Evolutionary conservation across 2,329 filamentous ascomycete species (phyloP), one percentile per base, ranked within the genome.

Genomic region (Colletotrichum sublineola): DNA sequence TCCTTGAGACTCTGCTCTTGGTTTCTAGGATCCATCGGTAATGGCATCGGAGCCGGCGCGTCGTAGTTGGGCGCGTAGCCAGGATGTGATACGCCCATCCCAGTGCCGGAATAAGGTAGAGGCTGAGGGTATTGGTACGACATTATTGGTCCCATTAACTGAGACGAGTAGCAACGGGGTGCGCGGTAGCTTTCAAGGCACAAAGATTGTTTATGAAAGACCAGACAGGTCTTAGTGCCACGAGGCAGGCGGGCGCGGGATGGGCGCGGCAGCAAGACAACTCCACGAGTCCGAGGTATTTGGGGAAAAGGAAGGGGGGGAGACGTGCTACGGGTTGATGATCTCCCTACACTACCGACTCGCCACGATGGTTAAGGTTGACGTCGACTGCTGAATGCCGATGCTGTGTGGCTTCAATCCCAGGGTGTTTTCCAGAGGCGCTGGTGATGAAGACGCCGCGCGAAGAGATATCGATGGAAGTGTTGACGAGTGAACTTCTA

Each of bases 81-180:
- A 63, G 81, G 76, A 63, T 82, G 81, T 61, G 82, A 78, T 74
- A 84, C 78, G 68, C 83, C 82, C 80, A 84, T 82, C 63, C 84
- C 83, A 75, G 80, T 76, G 77, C 80, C 80, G 77, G 80, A 81
- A 65, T 80, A 80, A 74, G 84, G 81, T 71, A 82, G 81, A 74
- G 82, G 80, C 50, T 80, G 77, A 58, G 85, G 82, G 77, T 87
- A 88, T 74, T 86, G 84, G 77, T 86, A 86, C 74, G 86, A 82
- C 85, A 87, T 87, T 76, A 81, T 82, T 73, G 81, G 79, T 78
- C 81, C 82, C 80, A 83, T 83, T 75, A 75, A 79, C 75, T 74
- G 76, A 74, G 77, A 68, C 65, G 76, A 71, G 65, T 76, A 73
- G 73, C 65, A 76, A 74, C 76, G 78, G 76, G 74, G 77, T 68